Percentiles rank a stretch among this genome's conserved stretches.
Evolutionary conservation across 1,139 yeast species (phyloP).

Genomic region (Saccharomyces pastorianus): DNA sequence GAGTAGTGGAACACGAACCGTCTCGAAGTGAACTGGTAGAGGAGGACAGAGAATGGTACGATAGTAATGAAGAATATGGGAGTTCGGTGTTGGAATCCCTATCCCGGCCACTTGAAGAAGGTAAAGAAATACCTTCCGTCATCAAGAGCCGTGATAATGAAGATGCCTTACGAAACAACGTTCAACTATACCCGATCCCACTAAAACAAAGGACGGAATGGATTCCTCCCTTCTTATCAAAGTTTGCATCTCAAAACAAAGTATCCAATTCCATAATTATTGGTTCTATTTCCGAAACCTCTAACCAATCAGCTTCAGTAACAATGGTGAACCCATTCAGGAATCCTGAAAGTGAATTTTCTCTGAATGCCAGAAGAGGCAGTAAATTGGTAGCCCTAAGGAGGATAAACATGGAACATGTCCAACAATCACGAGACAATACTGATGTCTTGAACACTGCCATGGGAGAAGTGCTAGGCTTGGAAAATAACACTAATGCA

Average conservation of each 20-base stretch:
- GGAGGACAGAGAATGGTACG: conserved; percentile 28
- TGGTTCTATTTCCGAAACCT: conserved; percentile 42
- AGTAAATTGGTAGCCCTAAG: conserved; percentile 59
- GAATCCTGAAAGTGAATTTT: conserved; percentile 74
- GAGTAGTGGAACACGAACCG: conserved; percentile 13
- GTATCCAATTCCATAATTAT: conserved; percentile 15
- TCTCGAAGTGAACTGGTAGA: conserved; percentile 2
- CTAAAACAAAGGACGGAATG: conserved; percentile 19
- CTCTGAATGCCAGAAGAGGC: conserved; percentile 63
- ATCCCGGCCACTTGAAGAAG: conserved; percentile 2
- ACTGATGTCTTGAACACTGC: conserved; percentile 47
- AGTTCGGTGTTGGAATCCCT: conserved; percentile 10
- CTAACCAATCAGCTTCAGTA: conserved; percentile 24
- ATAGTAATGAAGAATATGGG: conserved; percentile 27
- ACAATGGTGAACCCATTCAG: conserved; percentile 48
- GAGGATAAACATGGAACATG: conserved; percentile 50
- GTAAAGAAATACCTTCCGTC: background rate
- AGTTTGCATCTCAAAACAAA: conserved; percentile 10
- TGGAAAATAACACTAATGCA: conserved; percentile 29
- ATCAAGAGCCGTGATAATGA: conserved; percentile 1
- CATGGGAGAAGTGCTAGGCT: conserved; percentile 51
- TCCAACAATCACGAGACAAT: conserved; percentile 41
- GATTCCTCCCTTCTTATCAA: conserved; percentile 24
- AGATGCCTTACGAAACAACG: conserved; percentile 10
- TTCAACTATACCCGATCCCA: conserved; percentile 21